A percentile compares a stretch with the other conserved stretches of the same genome.
These are phyloP conservation scores for Dendrocalamus latiflorus DNA, from an alignment of 202 grass and related monocot species.

Conservation along the genomic window DNA sequence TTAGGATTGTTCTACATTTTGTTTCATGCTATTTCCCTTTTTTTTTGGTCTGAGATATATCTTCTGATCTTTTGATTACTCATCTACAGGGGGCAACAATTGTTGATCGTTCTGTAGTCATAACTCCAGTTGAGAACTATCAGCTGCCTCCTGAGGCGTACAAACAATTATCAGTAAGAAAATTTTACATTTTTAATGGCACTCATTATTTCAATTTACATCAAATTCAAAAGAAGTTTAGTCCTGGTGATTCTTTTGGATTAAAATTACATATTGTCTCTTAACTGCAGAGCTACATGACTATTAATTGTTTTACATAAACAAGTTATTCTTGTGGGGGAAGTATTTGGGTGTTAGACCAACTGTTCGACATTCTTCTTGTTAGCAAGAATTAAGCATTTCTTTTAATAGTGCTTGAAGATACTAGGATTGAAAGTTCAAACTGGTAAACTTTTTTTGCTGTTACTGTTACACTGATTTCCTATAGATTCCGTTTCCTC, in stretches of 20 bases:
- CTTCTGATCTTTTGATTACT: conserved; percentile 18
- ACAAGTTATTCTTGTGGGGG: not conserved
- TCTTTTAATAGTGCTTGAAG: not conserved
- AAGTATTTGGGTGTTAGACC: not conserved
- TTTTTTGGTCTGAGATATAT: not conserved
- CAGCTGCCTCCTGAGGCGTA: conserved; percentile 62
- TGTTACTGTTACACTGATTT: not conserved
- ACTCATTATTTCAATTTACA: conserved; percentile 5
- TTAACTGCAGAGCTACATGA: not conserved
- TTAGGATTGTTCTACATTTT: not conserved
- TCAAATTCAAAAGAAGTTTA: not conserved
- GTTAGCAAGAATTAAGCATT: not conserved
- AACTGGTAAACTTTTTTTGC: not conserved
- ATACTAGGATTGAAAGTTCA: not conserved
- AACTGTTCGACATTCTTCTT: not conserved
- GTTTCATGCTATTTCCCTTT: conserved; percentile 7
- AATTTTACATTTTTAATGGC: not conserved
- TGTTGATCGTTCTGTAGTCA: conserved; percentile 72
- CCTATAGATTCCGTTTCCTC: not conserved
- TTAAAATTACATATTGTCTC: not conserved
- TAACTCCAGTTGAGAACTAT: conserved; percentile 79
- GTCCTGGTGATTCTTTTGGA: not conserved
- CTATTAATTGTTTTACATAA: conserved; percentile 8
- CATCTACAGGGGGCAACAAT: conserved; percentile 81
- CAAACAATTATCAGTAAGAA: conserved; percentile 47